Percentiles rank a stretch among this genome's conserved stretches.
Evolutionary conservation across 1,284 basidiomycete species (phyloP).

Genomic region (Mycosarcoma maydis): DNA sequence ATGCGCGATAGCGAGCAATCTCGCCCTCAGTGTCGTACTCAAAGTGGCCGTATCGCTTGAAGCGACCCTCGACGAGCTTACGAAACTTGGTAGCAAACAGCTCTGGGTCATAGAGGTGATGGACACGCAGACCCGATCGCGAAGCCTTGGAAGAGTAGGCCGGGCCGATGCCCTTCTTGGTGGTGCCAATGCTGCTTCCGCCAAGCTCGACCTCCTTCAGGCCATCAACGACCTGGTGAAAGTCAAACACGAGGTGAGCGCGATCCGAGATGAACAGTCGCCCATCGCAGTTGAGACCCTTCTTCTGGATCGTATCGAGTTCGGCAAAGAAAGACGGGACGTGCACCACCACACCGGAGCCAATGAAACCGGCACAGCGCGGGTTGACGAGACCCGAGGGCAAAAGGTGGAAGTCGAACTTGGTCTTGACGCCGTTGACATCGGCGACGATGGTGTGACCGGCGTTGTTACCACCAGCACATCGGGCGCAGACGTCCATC

Average conservation of each 20-base stretch:
- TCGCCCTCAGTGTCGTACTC: constrained; percentile 99
- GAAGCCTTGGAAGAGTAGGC: constrained; percentile 98
- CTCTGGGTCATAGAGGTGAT: constrained; percentile 91
- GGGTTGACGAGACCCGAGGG: constrained; percentile 94
- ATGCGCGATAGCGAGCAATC: constrained; percentile 86
- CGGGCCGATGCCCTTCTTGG: constrained; percentile 97
- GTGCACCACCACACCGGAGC: constrained; percentile 93
- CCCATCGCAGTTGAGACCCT: constrained; percentile 81
- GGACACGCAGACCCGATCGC: constrained; percentile 91
- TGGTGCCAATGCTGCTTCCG: constrained; percentile 90
- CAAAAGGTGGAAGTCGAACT: constrained; percentile 93
- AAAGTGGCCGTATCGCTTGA: constrained; percentile 97
- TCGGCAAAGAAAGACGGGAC: constrained; percentile 94
- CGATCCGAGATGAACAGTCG: constrained; percentile 94
- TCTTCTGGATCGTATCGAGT: constrained; percentile 83
- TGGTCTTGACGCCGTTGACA: constrained; percentile 77
- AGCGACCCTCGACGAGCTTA: constrained; percentile 92
- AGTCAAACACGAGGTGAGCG: constrained; percentile 96
- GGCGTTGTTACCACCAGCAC: constrained; percentile 97
- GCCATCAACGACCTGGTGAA: constrained; percentile 99
- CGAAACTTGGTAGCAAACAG: constrained; percentile 92
- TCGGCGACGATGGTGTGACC: constrained; percentile 97
- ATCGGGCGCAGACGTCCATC: constrained; percentile 91
- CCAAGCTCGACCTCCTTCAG: constrained; percentile 97
- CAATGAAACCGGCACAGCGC: constrained; percentile 85